Conservation (phyloP, 192 early-diverging fungal genomes). For the Backusella tarrabulga region DNA sequence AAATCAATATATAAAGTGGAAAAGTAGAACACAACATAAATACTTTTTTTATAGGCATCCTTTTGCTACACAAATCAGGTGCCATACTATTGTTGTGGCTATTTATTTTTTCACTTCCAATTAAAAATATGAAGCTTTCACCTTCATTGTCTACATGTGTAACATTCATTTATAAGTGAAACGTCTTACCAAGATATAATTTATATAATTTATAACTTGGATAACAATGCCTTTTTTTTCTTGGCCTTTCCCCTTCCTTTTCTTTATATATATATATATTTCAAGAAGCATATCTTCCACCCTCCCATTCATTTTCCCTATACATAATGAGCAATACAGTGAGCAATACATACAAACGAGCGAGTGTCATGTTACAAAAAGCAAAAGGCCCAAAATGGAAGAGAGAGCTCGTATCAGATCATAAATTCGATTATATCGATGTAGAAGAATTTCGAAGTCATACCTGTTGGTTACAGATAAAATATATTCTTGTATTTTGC, state of each 20-base stretch:
- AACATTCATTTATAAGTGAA: slow-evolving; percentile 1
- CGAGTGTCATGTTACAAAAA: slow-evolving; percentile 1
- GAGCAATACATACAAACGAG: slow-evolving; percentile 9
- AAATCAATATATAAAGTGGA: no score
- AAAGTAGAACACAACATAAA: no score
- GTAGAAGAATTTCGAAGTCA: slow-evolving; percentile 67
- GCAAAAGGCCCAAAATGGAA: slow-evolving; percentile 69
- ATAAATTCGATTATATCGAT: slow-evolving; percentile 89
- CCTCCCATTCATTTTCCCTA: background rate
- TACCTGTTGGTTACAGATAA: slow-evolving; percentile 40
- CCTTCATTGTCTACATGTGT: background rate
- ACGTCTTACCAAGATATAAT: slow-evolving; percentile 1
- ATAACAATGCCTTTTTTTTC: background rate
- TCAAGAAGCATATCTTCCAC: background rate
- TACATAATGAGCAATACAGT: background rate
- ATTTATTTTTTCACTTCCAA: background rate
- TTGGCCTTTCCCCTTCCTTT: background rate
- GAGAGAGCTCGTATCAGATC: slow-evolving; percentile 73
- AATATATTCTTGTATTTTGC: slow-evolving; percentile 59
- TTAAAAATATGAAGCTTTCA: background rate
- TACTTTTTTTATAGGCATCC: background rate
- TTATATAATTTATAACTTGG: background rate
- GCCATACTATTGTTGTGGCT: background rate
- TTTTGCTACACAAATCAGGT: background rate
- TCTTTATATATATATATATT: background rate